phyloP scores from a whole-genome alignment of 257 asterid genomes.

The Lycium ferocissimum region DNA sequence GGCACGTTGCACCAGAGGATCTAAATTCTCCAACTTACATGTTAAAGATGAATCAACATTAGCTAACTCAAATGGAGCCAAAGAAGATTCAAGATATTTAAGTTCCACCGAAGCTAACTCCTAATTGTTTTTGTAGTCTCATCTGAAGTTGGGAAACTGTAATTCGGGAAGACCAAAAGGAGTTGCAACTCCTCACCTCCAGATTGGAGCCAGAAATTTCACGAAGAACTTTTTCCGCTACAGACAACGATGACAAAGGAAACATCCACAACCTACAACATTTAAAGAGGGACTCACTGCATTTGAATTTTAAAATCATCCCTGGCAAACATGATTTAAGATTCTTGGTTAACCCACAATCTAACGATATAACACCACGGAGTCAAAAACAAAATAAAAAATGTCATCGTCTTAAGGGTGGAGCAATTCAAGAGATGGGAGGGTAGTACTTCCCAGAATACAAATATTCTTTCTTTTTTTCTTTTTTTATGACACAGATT shows the following conservation, averaged over 20 bases:
- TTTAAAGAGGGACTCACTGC: constrained; percentile 28
- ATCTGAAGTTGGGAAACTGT: constrained; percentile 19
- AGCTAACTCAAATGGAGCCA: constrained; percentile 25
- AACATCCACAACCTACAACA: constrained; percentile 88
- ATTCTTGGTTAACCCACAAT: constrained; percentile 16
- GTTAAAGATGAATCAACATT: constrained; percentile 36
- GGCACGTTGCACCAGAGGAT: constrained; percentile 91
- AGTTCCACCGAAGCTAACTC: constrained; percentile 24
- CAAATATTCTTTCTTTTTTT: not conserved
- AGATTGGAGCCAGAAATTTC: constrained; percentile 58
- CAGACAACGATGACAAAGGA: constrained; percentile 70
- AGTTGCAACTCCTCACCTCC: constrained; percentile 57
- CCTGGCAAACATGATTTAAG: constrained; percentile 15
- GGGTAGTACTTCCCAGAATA: not conserved
- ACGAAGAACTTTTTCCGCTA: constrained; percentile 70
- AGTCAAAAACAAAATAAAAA: not conserved
- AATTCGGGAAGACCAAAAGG: constrained; percentile 20
- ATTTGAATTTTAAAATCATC: not conserved
- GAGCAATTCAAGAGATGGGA: not conserved
- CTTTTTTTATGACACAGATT: not conserved
- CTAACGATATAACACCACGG: not conserved
- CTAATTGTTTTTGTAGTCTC: constrained; percentile 14
- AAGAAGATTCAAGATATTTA: constrained; percentile 18
- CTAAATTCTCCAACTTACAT: constrained; percentile 82
- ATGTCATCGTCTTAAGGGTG: not conserved